These are phyloP conservation scores for Pythium sukuiense DNA, from an alignment of 352 stramenopile genomes.

Conservation along the genomic window DNA sequence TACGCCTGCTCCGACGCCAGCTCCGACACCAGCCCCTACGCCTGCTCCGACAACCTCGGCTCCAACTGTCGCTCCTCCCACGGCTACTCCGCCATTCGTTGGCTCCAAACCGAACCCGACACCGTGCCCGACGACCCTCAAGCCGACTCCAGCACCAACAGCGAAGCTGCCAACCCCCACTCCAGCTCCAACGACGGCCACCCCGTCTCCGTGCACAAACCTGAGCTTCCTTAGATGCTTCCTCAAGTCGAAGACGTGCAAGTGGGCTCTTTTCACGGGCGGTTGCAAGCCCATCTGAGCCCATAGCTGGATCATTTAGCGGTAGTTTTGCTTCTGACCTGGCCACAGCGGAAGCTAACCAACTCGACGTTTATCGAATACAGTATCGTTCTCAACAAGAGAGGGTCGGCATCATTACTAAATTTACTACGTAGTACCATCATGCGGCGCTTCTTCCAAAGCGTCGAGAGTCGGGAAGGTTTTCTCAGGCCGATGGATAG, in stretches of 20 bases:
- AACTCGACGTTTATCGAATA: too few relatives aligned
- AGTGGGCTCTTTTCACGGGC: background rate
- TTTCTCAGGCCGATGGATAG: background rate
- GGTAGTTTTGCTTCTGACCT: background rate
- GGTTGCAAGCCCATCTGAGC: background rate
- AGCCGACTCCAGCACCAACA: background rate
- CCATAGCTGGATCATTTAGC: background rate
- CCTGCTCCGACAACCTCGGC: background rate
- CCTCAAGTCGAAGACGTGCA: background rate
- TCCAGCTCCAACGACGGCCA: background rate
- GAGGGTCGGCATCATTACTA: too few relatives aligned
- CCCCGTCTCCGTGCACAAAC: background rate
- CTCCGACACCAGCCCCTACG: background rate
- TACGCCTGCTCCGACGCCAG: background rate
- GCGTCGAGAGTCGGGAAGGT: background rate
- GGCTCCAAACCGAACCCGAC: background rate
- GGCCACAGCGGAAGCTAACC: too few relatives aligned
- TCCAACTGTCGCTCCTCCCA: background rate
- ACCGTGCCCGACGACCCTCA: background rate
- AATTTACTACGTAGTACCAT: too few relatives aligned
- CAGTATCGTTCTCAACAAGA: background rate
- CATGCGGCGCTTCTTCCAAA: too few relatives aligned
- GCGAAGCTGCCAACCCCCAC: background rate
- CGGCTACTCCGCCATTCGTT: background rate
- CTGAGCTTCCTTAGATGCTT: background rate